These are phyloP conservation scores for Elsinoe batatas DNA, from an alignment of 2,329 filamentous ascomycete genomes.

Conservation along the genomic window DNA sequence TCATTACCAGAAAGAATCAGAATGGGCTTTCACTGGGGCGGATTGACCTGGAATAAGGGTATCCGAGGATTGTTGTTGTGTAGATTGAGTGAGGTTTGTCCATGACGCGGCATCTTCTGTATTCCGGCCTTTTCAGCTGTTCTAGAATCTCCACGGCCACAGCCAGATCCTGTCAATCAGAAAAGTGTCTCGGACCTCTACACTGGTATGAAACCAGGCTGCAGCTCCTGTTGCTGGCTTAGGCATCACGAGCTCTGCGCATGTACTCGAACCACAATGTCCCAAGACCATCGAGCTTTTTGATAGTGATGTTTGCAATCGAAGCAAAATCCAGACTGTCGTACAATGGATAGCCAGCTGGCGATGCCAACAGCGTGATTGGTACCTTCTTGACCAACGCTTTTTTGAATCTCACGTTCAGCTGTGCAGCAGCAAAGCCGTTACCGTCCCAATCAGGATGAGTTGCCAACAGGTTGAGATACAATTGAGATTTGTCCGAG, in stretches of 20 bases:
- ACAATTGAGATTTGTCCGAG: slow-evolving; percentile 5
- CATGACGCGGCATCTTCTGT: too few relatives aligned
- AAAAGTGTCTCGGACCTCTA: too few relatives aligned
- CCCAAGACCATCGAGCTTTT: slow-evolving; percentile 1
- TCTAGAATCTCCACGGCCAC: too few relatives aligned
- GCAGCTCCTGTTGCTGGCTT: too few relatives aligned
- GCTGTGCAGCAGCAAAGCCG: slow-evolving; percentile 10
- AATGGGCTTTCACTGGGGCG: too few relatives aligned
- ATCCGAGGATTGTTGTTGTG: too few relatives aligned
- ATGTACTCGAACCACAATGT: slow-evolving; percentile 12
- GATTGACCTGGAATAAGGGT: too few relatives aligned
- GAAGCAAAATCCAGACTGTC: not conserved
- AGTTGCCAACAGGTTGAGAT: slow-evolving; percentile 12
- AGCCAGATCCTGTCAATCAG: too few relatives aligned
- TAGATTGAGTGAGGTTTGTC: too few relatives aligned
- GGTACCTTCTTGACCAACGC: not conserved
- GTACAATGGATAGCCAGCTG: slow-evolving; percentile 9
- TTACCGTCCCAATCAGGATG: slow-evolving; percentile 13
- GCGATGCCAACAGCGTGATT: slow-evolving; percentile 4
- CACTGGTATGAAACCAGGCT: too few relatives aligned
- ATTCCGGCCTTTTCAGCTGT: too few relatives aligned
- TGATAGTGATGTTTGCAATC: slow-evolving; percentile 4
- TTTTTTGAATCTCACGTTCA: not conserved
- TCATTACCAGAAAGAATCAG: too few relatives aligned
- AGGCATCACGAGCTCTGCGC: not conserved